Conservation (phyloP, 257 asterid genomes). For the Ballota nigra region DNA sequence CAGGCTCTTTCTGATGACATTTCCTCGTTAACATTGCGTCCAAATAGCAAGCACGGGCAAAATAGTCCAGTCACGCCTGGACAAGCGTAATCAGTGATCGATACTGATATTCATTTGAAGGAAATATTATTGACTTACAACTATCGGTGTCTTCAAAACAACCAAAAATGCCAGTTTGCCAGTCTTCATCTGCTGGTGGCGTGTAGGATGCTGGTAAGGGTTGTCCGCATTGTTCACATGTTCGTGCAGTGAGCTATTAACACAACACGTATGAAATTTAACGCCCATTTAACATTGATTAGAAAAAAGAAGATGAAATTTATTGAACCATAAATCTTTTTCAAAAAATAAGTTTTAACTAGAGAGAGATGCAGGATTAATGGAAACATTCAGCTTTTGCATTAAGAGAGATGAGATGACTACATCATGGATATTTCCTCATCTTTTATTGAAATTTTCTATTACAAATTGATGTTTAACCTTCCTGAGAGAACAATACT, state of each 20-base stretch:
- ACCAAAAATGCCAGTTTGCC: conserved; percentile 76
- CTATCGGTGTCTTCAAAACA: conserved; percentile 63
- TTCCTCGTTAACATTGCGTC: conserved; percentile 57
- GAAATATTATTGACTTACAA: conserved; percentile 37
- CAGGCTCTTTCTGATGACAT: conserved; percentile 51
- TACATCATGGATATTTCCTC: background rate
- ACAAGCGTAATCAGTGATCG: background rate
- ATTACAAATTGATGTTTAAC: background rate
- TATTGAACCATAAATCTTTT: background rate
- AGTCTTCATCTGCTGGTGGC: conserved; percentile 81
- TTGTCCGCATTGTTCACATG: conserved; percentile 79
- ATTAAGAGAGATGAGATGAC: too few species aligned
- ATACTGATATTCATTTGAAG: background rate
- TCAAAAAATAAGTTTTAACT: background rate
- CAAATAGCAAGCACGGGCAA: conserved; percentile 72
- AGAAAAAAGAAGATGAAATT: background rate
- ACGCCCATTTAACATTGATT: background rate
- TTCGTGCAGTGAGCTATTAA: conserved; percentile 50
- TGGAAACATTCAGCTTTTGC: background rate
- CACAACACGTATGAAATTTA: too few species aligned
- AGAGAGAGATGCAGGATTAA: background rate
- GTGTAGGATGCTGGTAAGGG: conserved; percentile 53
- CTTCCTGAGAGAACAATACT: background rate
- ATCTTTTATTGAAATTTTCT: too few species aligned
- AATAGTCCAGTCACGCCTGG: conserved; percentile 58